phyloP scores from a whole-genome alignment of 805 yeast species.

The Huiozyma naganishii region DNA sequence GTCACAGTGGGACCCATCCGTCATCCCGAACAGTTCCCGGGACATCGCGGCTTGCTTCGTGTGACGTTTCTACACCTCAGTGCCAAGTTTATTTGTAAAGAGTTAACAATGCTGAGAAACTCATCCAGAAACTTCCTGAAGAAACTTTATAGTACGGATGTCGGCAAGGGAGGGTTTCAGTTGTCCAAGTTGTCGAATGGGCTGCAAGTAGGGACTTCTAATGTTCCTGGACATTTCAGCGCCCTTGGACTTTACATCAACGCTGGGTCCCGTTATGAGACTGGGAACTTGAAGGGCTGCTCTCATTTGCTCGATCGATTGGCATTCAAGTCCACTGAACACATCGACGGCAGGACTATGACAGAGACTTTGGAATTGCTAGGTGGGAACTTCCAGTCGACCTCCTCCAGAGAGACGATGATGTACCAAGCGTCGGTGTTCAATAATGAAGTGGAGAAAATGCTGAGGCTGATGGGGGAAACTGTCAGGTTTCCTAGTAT shows the following conservation, averaged over 20 bases:
- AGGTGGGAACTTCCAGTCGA: conserved; percentile 92
- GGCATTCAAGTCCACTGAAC: conserved; percentile 66
- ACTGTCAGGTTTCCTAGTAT: conserved; percentile 66
- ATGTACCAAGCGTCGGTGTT: conserved; percentile 93
- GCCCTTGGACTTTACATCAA: conserved; percentile 83
- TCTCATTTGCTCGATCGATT: conserved; percentile 79
- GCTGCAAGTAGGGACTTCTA: conserved; percentile 69
- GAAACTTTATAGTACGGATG: conserved; percentile 14
- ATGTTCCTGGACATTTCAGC: conserved; percentile 81
- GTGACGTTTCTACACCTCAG: no score
- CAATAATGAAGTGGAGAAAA: conserved; percentile 68
- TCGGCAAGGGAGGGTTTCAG: conserved; percentile 5
- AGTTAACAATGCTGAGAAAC: no score
- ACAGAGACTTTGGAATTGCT: conserved; percentile 60
- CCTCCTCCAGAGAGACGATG: conserved; percentile 83
- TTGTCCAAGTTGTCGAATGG: conserved; percentile 57
- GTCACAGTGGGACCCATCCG: no score
- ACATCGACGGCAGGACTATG: conserved; percentile 55
- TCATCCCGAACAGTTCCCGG: no score
- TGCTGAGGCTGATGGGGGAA: conserved; percentile 68
- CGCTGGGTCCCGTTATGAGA: conserved; percentile 85
- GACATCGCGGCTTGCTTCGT: no score
- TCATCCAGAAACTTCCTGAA: neutral
- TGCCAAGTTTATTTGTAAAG: no score
- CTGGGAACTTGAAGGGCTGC: conserved; percentile 49